Conservation (phyloP, 1,284 basidiomycete species). For the Tilletiopsis washingtonensis region DNA sequence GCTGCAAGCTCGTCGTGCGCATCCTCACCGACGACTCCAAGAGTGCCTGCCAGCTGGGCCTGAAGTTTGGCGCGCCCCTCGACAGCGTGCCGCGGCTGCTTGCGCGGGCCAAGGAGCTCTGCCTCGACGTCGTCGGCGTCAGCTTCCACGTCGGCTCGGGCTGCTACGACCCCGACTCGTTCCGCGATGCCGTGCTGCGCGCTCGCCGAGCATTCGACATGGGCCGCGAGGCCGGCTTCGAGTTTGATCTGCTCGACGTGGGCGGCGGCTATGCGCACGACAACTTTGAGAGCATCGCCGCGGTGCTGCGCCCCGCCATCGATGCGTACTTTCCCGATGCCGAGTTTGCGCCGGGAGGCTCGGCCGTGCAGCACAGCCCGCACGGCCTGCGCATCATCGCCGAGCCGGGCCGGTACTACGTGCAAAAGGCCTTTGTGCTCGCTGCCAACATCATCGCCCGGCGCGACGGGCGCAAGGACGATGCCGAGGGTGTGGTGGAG, state of each 20-base stretch:
- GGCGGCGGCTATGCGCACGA: constrained; percentile 92
- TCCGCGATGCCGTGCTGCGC: constrained; percentile 78
- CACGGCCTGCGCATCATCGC: constrained; percentile 78
- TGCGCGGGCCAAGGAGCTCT: constrained; percentile 67
- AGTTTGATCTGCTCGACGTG: constrained; percentile 77
- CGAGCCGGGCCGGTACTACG: constrained; percentile 93
- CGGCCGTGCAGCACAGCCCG: constrained; percentile 33
- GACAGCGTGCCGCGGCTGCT: constrained; percentile 72
- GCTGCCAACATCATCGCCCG: constrained; percentile 91
- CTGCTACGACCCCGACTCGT: constrained; percentile 84
- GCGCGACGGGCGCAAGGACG: constrained; percentile 27
- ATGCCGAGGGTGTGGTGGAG: constrained; percentile 5
- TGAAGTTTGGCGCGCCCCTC: constrained; percentile 94
- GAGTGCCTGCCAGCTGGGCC: constrained; percentile 81
- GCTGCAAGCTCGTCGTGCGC: constrained; percentile 79
- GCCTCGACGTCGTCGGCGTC: constrained; percentile 82
- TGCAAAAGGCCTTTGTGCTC: constrained; percentile 82
- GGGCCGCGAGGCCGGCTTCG: constrained; percentile 71
- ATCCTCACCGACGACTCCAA: constrained; percentile 97
- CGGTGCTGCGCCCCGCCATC: constrained; percentile 65
- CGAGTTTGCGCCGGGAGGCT: constrained; percentile 41
- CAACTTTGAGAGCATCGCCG: constrained; percentile 74
- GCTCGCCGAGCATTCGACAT: constrained; percentile 81
- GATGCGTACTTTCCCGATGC: constrained; percentile 73
- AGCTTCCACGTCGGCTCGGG: constrained; percentile 98